Evolutionary conservation across 2,329 filamentous ascomycete species (phyloP).

Genomic region (Alternaria novae-zelandiae): DNA sequence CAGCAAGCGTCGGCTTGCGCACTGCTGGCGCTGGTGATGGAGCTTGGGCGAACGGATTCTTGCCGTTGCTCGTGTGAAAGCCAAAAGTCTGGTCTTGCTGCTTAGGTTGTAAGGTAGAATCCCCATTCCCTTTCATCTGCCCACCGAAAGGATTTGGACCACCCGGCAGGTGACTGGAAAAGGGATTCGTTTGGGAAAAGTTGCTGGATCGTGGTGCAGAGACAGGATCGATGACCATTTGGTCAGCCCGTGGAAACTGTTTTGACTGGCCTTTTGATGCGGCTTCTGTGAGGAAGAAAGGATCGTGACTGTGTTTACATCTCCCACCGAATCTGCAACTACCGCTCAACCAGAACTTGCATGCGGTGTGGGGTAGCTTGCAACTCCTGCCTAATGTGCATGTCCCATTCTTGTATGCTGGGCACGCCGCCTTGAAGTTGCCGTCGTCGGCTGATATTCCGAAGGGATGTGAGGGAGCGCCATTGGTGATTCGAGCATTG

Average conservation of each 20-base stretch:
- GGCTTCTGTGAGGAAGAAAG: background rate
- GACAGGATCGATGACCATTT: background rate
- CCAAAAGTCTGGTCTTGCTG: background rate
- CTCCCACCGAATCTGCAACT: background rate
- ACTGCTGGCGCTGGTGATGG: background rate
- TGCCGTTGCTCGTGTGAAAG: background rate
- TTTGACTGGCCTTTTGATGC: background rate
- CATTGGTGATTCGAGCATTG: background rate
- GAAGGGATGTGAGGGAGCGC: background rate
- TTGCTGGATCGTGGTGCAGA: background rate
- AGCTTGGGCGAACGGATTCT: background rate
- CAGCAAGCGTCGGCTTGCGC: background rate
- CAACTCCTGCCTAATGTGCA: background rate
- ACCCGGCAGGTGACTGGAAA: background rate
- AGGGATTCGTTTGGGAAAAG: background rate
- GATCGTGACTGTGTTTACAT: slow-evolving; percentile 5
- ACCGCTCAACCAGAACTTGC: background rate
- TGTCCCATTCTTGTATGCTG: background rate
- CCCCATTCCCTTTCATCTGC: background rate
- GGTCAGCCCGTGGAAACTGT: background rate
- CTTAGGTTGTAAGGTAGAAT: background rate
- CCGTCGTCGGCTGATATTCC: background rate
- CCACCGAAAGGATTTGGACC: background rate
- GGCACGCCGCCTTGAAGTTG: background rate
- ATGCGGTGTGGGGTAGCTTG: background rate